phyloP scores from a whole-genome alignment of 805 yeast genomes.

The Wickerhamomyces silvicola region DNA sequence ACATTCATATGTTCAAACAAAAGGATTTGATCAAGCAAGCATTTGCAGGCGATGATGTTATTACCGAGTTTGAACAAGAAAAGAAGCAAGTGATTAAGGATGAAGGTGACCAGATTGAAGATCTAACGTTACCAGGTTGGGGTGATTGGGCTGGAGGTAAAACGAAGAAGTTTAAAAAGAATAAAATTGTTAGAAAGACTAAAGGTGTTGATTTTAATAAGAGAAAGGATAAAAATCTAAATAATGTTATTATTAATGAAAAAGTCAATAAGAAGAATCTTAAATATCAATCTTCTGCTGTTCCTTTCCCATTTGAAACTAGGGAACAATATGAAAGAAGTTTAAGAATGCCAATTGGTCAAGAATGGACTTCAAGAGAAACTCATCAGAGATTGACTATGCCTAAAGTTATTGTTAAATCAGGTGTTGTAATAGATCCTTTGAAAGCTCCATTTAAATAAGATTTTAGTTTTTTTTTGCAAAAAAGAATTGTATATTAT shows the following conservation, averaged over 20 bases:
- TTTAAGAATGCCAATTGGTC: constrained; percentile 92
- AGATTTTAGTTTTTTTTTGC: background rate
- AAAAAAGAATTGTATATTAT: background rate
- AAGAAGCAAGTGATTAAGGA: constrained; percentile 59
- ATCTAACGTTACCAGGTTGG: constrained; percentile 92
- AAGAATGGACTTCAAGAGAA: constrained; percentile 88
- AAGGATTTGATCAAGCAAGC: constrained; percentile 82
- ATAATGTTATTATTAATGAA: constrained; percentile 87
- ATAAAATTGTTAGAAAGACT: constrained; percentile 61
- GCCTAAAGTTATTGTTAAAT: constrained; percentile 82
- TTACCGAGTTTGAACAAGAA: constrained; percentile 67
- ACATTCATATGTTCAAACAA: constrained; percentile 60
- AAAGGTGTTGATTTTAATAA: constrained; percentile 70
- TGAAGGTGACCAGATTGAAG: constrained; percentile 85
- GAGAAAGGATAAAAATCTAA: constrained; percentile 70
- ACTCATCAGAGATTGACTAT: constrained; percentile 83
- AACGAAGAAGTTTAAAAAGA: constrained; percentile 37
- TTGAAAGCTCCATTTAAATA: constrained; percentile 76
- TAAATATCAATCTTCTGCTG: constrained; percentile 82
- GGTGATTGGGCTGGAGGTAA: constrained; percentile 91
- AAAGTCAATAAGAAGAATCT: constrained; percentile 74
- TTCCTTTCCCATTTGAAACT: constrained; percentile 91
- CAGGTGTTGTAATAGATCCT: constrained; percentile 89
- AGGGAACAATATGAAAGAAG: constrained; percentile 94
- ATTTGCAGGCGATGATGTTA: constrained; percentile 96